These are phyloP conservation scores for Didymella lethalis DNA, from an alignment of 2,329 filamentous ascomycete genomes.

Conservation along the genomic window DNA sequence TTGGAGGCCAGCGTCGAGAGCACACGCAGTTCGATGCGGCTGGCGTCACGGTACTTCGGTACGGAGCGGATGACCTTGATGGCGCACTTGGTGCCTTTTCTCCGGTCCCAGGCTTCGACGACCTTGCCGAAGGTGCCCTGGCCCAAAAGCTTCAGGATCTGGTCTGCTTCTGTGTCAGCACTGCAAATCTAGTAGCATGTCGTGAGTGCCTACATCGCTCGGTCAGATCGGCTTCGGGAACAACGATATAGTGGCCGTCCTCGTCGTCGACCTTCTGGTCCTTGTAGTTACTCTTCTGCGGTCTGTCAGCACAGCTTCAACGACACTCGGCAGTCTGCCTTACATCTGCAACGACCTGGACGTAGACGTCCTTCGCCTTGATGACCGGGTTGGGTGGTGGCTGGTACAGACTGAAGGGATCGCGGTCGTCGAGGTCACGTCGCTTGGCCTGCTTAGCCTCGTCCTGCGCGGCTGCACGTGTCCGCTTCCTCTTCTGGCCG, in stretches of 20 bases:
- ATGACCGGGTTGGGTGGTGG: slow-evolving; percentile 88
- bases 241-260: slow-evolving; percentile 95
- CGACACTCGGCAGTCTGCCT: slow-evolving; percentile 35
- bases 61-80: slow-evolving; percentile 99
- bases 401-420: slow-evolving; percentile 79
- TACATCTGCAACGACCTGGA: slow-evolving; percentile 68
- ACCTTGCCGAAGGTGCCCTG: slow-evolving; percentile 99
- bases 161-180: slow-evolving; percentile 65
- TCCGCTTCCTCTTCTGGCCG: slow-evolving; percentile 92
- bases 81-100: slow-evolving; percentile 80
- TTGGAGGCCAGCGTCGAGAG: slow-evolving; percentile 91
- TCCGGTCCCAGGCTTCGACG: slow-evolving; percentile 85
- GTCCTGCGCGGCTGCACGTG: slow-evolving; percentile 80
- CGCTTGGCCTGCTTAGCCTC: slow-evolving; percentile 72
- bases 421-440: slow-evolving; percentile 75
- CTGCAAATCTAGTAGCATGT: neutral
- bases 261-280: slow-evolving; percentile 89
- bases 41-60: slow-evolving; percentile 97
- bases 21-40: slow-evolving; percentile 90
- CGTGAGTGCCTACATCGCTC: slow-evolving; percentile 75
- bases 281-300: slow-evolving; percentile 57
- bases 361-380: slow-evolving; percentile 75
- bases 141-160: slow-evolving; percentile 86
- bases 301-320: slow-evolving; percentile 30
- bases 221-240: slow-evolving; percentile 84